Conservation (phyloP, 2,329 filamentous ascomycete genomes). For the Cercospora zeae-maydis region DNA sequence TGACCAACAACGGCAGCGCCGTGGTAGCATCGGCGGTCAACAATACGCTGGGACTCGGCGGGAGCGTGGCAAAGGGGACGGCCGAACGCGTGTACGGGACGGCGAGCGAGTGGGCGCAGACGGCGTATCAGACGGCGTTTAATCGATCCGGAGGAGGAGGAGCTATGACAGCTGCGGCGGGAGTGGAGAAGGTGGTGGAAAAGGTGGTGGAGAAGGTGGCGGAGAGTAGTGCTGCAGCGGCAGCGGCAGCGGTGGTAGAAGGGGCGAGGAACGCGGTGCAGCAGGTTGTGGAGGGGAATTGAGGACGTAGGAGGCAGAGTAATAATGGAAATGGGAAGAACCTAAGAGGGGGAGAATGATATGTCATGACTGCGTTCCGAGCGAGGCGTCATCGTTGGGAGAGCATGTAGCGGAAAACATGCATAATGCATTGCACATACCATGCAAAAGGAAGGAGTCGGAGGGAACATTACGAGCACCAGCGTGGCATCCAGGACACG, state of each 20-base stretch:
- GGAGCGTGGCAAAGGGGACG: conserved; percentile 13
- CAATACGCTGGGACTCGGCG: conserved; percentile 5
- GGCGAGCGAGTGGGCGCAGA: conserved; percentile 26
- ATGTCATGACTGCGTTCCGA: not conserved
- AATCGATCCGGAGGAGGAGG: conserved; percentile 12
- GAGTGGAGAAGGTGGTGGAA: conserved; percentile 21
- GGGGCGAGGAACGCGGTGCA: not conserved
- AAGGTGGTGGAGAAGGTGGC: not conserved
- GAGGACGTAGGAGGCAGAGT: not conserved
- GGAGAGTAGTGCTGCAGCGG: not conserved
- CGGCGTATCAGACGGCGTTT: conserved; percentile 25
- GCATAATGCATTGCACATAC: not conserved
- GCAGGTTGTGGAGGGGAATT: not conserved
- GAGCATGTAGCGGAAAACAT: not conserved
- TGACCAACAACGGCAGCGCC: too few relatives aligned
- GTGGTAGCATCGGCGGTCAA: not conserved
- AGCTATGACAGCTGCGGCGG: conserved; percentile 7
- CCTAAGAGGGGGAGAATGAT: not conserved
- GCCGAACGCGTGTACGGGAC: conserved; percentile 22
- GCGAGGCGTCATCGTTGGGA: not conserved
- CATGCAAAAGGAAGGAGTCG: not conserved
- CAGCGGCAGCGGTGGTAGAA: not conserved
- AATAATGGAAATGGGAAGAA: not conserved
- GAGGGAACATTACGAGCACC: not conserved
- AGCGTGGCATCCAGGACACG: not conserved